Base-by-base conservation (phyloP, 2,329 filamentous ascomycete species). In the Aaosphaeria pasadenensis region DNA sequence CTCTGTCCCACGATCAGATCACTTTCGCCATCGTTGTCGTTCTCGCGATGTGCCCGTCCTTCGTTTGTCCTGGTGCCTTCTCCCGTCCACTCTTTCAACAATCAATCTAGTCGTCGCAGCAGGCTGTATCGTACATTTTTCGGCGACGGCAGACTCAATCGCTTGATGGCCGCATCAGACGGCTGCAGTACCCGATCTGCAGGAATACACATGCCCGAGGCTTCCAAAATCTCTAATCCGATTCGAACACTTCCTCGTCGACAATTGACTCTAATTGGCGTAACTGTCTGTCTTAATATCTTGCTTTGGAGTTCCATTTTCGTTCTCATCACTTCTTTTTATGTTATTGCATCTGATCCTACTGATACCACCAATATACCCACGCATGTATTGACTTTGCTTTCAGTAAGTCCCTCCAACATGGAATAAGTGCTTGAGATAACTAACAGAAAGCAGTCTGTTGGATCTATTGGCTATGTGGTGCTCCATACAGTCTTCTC, bases 401-500 rank as follows among this genome's bases (percentile, higher is more conserved):
- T 56, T 42, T 67, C 68, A 7, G 67, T 71, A 55, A 52, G 65
- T 56, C 17, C 9, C n/a, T 30, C 31, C 30, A 6, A 17, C 30
- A 28, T 17, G 13, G 36, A 29, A 28, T 24, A 24, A 3, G 17
- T 24, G 17, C 17, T 24, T 24, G 17, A 24, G 17, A 46, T 49
- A 35, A 46, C 11, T 45, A n/a, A 41, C 30, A 53, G 35, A 28
- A 52, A 1, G n/a, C 44, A 71, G 67, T 60, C 65, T 11, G 39
- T 67, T 35, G 57, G 56, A 9, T 69, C 70, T 5, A 52, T 71
- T 44, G 51, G 51, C 9, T 72, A 71, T 49, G 58, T 65, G 11
- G 41, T 60, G 9, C 50, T 70, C n/a, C 69, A 72, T 43, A 64
- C 63, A 4, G 52, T 67, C 42, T 60, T 68, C 42, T 63, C 67